Percentiles rank a stretch among this genome's conserved stretches.
Conservation (phyloP, 2,329 filamentous ascomycete species). For the Alternaria sp. region DNA sequence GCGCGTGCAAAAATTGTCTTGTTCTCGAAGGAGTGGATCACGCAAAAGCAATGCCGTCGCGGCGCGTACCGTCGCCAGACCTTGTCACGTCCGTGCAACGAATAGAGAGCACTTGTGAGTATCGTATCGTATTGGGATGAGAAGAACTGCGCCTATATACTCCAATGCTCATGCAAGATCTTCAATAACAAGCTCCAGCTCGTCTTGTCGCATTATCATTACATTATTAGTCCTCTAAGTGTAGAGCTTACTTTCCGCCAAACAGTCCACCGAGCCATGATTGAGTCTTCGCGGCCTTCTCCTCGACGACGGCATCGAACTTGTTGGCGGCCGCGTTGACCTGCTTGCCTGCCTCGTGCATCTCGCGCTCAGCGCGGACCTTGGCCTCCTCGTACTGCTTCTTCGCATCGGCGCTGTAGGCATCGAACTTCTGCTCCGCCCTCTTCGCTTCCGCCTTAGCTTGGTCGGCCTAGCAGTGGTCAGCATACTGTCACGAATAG, state of each 20-base stretch:
- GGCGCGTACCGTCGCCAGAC: background rate
- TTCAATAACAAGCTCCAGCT: conserved; percentile 1
- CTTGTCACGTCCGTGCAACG: background rate
- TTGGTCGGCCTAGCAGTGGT: conserved; percentile 44
- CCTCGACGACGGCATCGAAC: conserved; percentile 82
- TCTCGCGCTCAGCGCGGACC: conserved; percentile 58
- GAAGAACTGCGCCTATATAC: conserved; percentile 23
- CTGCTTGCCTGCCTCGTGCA: conserved; percentile 53
- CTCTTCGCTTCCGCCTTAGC: conserved; percentile 62
- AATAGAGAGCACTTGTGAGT: background rate
- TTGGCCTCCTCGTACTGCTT: conserved; percentile 66
- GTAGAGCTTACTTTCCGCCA: conserved; percentile 60
- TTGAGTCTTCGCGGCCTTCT: conserved; percentile 82
- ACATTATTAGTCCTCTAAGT: background rate
- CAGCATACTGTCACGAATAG: too few relatives aligned
- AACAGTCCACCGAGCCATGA: conserved; percentile 86
- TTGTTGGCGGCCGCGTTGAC: conserved; percentile 68
- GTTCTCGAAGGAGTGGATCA: background rate
- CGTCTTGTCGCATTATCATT: background rate
- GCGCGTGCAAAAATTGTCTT: background rate
- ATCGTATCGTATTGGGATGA: conserved; percentile 23
- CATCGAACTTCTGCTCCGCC: conserved; percentile 66
- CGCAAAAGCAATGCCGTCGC: background rate
- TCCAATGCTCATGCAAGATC: conserved; percentile 36
- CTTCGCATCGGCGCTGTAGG: conserved; percentile 62